phyloP scores from a whole-genome alignment of 805 yeast genomes.

The Candida mattraensis region DNA sequence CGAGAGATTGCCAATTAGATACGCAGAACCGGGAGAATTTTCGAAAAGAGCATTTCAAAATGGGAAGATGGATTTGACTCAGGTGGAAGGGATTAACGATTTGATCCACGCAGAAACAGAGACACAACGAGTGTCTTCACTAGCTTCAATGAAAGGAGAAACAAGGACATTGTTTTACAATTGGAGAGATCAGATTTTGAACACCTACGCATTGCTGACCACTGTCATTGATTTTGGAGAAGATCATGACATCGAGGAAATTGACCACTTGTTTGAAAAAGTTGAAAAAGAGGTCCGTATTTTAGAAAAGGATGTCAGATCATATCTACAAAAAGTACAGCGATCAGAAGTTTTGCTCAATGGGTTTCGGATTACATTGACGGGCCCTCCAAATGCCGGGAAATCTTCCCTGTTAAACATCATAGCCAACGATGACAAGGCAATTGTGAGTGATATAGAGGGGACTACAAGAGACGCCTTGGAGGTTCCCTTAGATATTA shows the following conservation, averaged over 20 bases:
- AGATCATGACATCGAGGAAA: constrained; percentile 79
- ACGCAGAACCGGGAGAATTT: constrained; percentile 94
- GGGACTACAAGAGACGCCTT: constrained; percentile 94
- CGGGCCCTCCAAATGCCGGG: constrained; percentile 97
- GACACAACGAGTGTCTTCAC: constrained; percentile 72
- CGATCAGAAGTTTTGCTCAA: constrained; percentile 61
- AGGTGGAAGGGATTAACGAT: constrained; percentile 86
- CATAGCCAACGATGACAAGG: constrained; percentile 77
- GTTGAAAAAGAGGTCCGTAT: constrained; percentile 45
- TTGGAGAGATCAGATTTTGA: constrained; percentile 71
- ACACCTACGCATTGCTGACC: constrained; percentile 70
- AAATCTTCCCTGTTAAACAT: constrained; percentile 82
- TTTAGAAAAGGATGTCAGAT: constrained; percentile 46
- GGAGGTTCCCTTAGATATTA: constrained; percentile 76
- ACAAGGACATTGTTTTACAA: constrained; percentile 50
- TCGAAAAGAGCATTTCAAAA: constrained; percentile 84
- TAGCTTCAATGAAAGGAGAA: constrained; percentile 70
- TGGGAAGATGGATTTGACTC: constrained; percentile 80
- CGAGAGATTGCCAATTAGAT: constrained; percentile 51
- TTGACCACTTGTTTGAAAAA: constrained; percentile 47
- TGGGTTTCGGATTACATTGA: constrained; percentile 70
- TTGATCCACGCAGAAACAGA: constrained; percentile 95
- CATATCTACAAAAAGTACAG: constrained; percentile 46
- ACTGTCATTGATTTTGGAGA: constrained; percentile 95
- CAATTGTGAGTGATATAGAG: constrained; percentile 86